Percentiles rank a stretch among this genome's conserved stretches.
phyloP scores from a whole-genome alignment of 331 rosid species.

The Prunus yedoensis region DNA sequence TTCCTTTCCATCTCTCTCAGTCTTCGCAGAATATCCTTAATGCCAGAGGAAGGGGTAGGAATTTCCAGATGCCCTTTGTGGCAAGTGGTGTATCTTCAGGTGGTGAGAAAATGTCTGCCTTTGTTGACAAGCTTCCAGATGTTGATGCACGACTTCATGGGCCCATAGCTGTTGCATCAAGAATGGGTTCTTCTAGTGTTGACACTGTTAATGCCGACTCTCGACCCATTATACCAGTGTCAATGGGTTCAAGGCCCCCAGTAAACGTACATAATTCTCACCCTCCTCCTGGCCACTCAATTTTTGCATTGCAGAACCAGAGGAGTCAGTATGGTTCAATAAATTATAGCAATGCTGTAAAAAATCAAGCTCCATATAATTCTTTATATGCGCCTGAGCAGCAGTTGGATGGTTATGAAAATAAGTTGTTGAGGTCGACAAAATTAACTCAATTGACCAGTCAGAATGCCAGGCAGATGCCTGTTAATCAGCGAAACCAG shows the following conservation, averaged over 20 bases:
- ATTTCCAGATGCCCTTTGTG: slow-evolving; percentile 28
- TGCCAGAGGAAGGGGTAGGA: slow-evolving; percentile 46
- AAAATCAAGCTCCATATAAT: slow-evolving; percentile 48
- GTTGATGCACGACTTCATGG: slow-evolving; percentile 33
- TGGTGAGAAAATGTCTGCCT: slow-evolving; percentile 35
- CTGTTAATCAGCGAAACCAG: slow-evolving; percentile 47
- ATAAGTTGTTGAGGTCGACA: slow-evolving; percentile 37
- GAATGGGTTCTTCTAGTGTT: slow-evolving; percentile 42
- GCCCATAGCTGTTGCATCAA: slow-evolving; percentile 34
- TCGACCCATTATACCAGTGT: slow-evolving; percentile 45
- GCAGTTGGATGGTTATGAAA: slow-evolving; percentile 46
- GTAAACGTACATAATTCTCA: slow-evolving; percentile 44
- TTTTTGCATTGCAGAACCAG: slow-evolving; percentile 47
- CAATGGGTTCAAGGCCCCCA: slow-evolving; percentile 57
- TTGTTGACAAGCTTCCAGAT: slow-evolving; percentile 38
- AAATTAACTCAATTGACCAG: slow-evolving; percentile 48
- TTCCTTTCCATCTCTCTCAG: slow-evolving; percentile 43
- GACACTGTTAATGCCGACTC: slow-evolving; percentile 45
- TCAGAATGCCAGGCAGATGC: slow-evolving; percentile 48
- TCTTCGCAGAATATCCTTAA: slow-evolving; percentile 32
- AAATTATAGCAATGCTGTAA: slow-evolving; percentile 35
- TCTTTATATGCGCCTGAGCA: slow-evolving; percentile 49
- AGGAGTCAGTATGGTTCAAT: slow-evolving; percentile 50
- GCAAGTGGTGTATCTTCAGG: slow-evolving; percentile 24
- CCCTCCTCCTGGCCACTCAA: slow-evolving; percentile 39